Percentiles rank a stretch among this genome's conserved stretches.
These are phyloP conservation scores for Whalleya microplaca DNA, from an alignment of 2,329 filamentous ascomycete species.

Conservation along the genomic window DNA sequence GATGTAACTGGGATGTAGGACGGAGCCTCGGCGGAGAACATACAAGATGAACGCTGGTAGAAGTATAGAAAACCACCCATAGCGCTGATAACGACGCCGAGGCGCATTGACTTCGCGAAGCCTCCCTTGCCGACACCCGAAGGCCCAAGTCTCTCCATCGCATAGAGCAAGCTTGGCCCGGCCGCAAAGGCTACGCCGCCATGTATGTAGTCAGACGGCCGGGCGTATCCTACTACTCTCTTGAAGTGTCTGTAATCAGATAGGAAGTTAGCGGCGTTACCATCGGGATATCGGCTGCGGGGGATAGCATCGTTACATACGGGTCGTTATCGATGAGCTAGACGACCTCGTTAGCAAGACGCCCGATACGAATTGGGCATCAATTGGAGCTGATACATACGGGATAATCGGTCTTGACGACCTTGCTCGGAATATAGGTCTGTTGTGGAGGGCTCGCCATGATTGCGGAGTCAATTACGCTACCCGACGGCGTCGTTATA, in stretches of 20 bases:
- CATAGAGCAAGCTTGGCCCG: constrained; percentile 73
- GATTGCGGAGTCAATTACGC: constrained; percentile 36
- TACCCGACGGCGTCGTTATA: constrained; percentile 29
- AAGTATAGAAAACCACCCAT: constrained; percentile 82
- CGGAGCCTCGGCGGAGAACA: constrained; percentile 43
- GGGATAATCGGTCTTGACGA: constrained; percentile 81
- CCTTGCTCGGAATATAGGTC: constrained; percentile 74
- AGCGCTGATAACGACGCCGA: constrained; percentile 73
- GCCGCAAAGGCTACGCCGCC: constrained; percentile 71
- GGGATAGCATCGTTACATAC: constrained; percentile 58
- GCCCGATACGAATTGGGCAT: neutral
- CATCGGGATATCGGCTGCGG: neutral
- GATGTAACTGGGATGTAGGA: neutral
- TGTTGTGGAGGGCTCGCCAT: constrained; percentile 46
- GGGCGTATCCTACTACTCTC: constrained; percentile 85
- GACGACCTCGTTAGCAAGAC: constrained; percentile 36
- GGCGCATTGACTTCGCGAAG: constrained; percentile 81
- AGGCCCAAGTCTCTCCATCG: constrained; percentile 84
- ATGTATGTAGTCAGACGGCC: constrained; percentile 78
- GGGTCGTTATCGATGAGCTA: constrained; percentile 99
- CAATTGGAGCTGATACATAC: constrained; percentile 58
- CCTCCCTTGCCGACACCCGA: constrained; percentile 83
- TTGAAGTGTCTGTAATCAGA: constrained; percentile 73
- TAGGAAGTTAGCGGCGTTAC: constrained; percentile 5
- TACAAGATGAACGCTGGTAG: constrained; percentile 84